Evolutionary conservation across 441 rosid genomes (phyloP).

Genomic region (Aquilaria agallochum): DNA sequence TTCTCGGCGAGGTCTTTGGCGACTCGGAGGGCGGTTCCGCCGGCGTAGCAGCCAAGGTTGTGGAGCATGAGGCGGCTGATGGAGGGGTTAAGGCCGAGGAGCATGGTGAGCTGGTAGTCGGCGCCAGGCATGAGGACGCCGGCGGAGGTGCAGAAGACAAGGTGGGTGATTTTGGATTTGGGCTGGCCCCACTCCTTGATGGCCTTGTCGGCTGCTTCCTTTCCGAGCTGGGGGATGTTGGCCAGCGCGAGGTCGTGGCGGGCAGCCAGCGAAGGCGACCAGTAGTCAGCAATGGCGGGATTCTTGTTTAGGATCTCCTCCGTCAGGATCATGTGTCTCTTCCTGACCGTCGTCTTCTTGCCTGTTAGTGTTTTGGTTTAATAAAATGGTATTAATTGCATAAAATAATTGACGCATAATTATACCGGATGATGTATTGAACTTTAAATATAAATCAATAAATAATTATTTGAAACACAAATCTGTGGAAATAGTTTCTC

Average conservation of each 20-base stretch:
- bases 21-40: constrained; percentile 8
- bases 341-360: no score
- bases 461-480: no score
- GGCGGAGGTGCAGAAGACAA: constrained; percentile 10
- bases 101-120: no score
- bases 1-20: constrained; percentile 9
- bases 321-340: no score
- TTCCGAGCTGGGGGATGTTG: constrained; percentile 15
- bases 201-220: constrained; percentile 14
- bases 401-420: no score
- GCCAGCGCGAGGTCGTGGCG: constrained; percentile 5
- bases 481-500: no score
- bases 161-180: constrained; percentile 12
- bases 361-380: no score
- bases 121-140: constrained; percentile 14
- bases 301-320: neutral
- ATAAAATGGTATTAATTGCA: no score
- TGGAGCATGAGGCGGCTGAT: constrained; percentile 15
- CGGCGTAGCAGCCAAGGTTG: constrained; percentile 11
- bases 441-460: no score
- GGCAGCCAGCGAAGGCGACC: constrained; percentile 5
- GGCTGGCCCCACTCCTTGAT: constrained; percentile 15
- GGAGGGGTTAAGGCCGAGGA: constrained; percentile 10
- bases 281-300: neutral
- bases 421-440: no score